A percentile compares a stretch with the other conserved stretches of the same genome.
Conservation (phyloP, 2,329 filamentous ascomycete species). For the Bipolaris gigantea region DNA sequence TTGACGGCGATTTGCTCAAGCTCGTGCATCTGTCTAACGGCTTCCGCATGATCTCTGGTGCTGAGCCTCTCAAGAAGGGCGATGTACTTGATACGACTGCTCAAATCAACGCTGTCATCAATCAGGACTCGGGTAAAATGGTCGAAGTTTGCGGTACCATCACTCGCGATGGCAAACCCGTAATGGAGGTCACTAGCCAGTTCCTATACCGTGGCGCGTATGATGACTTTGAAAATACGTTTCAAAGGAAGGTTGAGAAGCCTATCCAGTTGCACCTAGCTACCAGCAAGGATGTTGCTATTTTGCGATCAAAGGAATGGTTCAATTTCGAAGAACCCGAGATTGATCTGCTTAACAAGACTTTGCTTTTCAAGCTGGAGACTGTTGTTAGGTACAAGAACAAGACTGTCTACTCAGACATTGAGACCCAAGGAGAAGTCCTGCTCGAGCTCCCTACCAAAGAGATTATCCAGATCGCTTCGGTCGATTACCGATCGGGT, state of each 20-base stretch:
- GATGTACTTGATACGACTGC: conserved; percentile 91
- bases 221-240: conserved; percentile 94
- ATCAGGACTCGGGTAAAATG: conserved; percentile 98
- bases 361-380: conserved; percentile 92
- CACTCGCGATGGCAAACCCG: conserved; percentile 74
- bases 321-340: conserved; percentile 85
- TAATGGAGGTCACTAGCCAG: conserved; percentile 99
- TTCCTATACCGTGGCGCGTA: conserved; percentile 95
- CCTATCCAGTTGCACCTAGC: conserved; percentile 90
- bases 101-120: conserved; percentile 96
- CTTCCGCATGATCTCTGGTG: conserved; percentile 97
- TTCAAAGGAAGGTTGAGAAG: conserved; percentile 95
- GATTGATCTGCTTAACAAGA: conserved; percentile 87
- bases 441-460: conserved; percentile 93
- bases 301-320: conserved; percentile 97
- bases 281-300: conserved; percentile 87
- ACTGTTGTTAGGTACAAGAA: conserved; percentile 94
- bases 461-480: conserved; percentile 96
- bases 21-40: conserved; percentile 95
- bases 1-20: conserved; percentile 94
- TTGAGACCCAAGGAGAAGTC: conserved; percentile 90
- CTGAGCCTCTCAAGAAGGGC: conserved; percentile 91
- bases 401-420: conserved; percentile 84
- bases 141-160: conserved; percentile 99
- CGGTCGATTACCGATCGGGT: conserved; percentile 91